Conservation (phyloP, 2,329 filamentous ascomycete genomes). For the Fusarium pseudoanthophilum region DNA sequence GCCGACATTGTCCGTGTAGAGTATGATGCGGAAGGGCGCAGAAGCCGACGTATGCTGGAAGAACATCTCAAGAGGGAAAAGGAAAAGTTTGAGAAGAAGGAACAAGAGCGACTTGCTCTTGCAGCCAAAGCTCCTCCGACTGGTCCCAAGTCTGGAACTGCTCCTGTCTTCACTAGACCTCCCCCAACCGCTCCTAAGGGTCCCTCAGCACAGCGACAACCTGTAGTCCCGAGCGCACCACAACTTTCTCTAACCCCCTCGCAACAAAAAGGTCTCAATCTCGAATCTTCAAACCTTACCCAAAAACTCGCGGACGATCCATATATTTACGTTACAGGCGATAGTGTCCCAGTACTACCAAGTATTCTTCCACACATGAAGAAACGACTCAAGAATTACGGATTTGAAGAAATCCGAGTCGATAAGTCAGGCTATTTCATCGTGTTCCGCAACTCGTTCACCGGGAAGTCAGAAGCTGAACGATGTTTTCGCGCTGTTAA, state of each 20-base stretch:
- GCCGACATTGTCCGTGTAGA: conserved; percentile 82
- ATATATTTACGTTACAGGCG: conserved; percentile 89
- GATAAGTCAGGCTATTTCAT: conserved; percentile 92
- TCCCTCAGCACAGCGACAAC: conserved; percentile 69
- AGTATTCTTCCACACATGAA: conserved; percentile 91
- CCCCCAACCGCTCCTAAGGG: conserved; percentile 90
- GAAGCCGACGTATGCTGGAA: conserved; percentile 82
- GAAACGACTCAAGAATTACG: conserved; percentile 85
- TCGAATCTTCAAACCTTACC: conserved; percentile 75
- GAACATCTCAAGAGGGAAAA: conserved; percentile 76
- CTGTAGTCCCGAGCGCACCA: conserved; percentile 42
- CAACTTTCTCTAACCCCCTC: conserved; percentile 48
- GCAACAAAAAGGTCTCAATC: conserved; percentile 52
- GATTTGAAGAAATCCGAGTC: conserved; percentile 82
- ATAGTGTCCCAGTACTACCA: conserved; percentile 85
- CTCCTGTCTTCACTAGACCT: conserved; percentile 55
- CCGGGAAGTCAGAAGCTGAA: conserved; percentile 82
- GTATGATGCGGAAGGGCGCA: conserved; percentile 87
- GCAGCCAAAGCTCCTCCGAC: conserved; percentile 51
- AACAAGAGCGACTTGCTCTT: conserved; percentile 49
- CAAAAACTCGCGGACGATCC: conserved; percentile 80
- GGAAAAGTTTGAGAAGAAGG: conserved; percentile 70
- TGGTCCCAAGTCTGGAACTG: conserved; percentile 50
- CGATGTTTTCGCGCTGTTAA: conserved; percentile 83
- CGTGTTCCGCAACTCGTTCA: conserved; percentile 82